phyloP scores from a whole-genome alignment of 306 rosid species.

The Casuarina glauca region DNA sequence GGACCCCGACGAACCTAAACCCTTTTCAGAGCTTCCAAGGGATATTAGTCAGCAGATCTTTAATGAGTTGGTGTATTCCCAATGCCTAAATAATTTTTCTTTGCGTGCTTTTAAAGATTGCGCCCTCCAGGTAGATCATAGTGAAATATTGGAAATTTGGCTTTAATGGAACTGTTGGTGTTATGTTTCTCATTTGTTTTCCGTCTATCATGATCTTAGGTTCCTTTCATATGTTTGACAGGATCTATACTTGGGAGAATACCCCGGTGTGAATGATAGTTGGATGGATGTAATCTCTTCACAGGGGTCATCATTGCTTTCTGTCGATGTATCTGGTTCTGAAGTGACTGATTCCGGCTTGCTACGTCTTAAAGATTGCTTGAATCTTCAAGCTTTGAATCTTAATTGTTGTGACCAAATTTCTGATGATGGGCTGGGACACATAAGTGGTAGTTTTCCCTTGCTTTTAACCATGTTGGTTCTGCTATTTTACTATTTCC shows the following conservation, averaged over 20 bases:
- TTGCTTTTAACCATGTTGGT: constrained; percentile 7
- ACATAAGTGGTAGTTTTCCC: constrained; percentile 59
- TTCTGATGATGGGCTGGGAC: constrained; percentile 70
- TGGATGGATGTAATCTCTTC: constrained; percentile 94
- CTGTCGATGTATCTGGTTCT: constrained; percentile 80
- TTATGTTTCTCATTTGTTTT: constrained; percentile 18
- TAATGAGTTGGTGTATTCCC: constrained; percentile 65
- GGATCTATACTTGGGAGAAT: constrained; percentile 89
- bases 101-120: constrained; percentile 80
- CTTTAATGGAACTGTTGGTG: not conserved
- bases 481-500: not conserved
- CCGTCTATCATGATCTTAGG: constrained; percentile 23
- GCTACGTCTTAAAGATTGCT: constrained; percentile 64
- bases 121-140: constrained; percentile 76
- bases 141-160: constrained; percentile 11
- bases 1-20: no score
- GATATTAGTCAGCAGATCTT: constrained; percentile 89
- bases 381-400: constrained; percentile 63
- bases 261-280: constrained; percentile 66
- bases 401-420: constrained; percentile 81
- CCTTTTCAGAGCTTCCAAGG: constrained; percentile 70
- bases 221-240: constrained; percentile 29
- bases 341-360: constrained; percentile 83
- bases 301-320: constrained; percentile 83
- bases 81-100: constrained; percentile 42